A percentile compares a stretch with the other conserved stretches of the same genome.
phyloP scores from a whole-genome alignment of 2,329 filamentous ascomycete species.

The Xylariaceae sp. region DNA sequence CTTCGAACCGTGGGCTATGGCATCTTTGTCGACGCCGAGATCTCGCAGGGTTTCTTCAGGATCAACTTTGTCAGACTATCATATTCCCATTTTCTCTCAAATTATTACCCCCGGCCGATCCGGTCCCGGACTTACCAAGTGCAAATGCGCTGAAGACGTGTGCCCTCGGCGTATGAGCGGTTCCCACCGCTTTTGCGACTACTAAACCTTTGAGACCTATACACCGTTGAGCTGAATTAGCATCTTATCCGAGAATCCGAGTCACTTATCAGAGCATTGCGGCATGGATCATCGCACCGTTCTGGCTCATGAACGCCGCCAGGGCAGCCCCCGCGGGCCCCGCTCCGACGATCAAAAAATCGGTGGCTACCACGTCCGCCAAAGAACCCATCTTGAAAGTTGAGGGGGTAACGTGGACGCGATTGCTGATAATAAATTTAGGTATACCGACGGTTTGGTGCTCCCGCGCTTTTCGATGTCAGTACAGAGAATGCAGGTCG shows the following conservation, averaged over 20 bases:
- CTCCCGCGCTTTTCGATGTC: no score
- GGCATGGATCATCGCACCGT: no score
- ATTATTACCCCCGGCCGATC: no score
- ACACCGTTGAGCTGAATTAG: conserved; percentile 4
- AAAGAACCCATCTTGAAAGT: conserved; percentile 8
- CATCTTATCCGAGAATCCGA: no score
- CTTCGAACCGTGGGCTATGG: conserved; percentile 33
- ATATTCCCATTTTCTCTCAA: not conserved
- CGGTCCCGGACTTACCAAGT: conserved; percentile 37
- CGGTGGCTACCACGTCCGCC: conserved; percentile 10
- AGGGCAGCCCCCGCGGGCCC: conserved; percentile 21
- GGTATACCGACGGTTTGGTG: no score
- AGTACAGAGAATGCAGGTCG: no score
- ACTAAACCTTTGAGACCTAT: conserved; percentile 50
- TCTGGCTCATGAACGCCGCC: conserved; percentile 20
- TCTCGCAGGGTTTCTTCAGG: conserved; percentile 50
- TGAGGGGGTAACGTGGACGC: no score
- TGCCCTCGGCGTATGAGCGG: conserved; percentile 54
- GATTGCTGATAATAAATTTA: no score
- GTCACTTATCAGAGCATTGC: no score
- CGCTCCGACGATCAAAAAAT: conserved; percentile 43
- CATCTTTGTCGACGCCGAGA: conserved; percentile 44
- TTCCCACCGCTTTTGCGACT: conserved; percentile 45
- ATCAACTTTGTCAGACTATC: conserved; percentile 5
- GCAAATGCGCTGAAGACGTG: conserved; percentile 60